Evolutionary conservation across 139 green algal genomes (phyloP).

Genomic region (Chlorella sp.): DNA sequence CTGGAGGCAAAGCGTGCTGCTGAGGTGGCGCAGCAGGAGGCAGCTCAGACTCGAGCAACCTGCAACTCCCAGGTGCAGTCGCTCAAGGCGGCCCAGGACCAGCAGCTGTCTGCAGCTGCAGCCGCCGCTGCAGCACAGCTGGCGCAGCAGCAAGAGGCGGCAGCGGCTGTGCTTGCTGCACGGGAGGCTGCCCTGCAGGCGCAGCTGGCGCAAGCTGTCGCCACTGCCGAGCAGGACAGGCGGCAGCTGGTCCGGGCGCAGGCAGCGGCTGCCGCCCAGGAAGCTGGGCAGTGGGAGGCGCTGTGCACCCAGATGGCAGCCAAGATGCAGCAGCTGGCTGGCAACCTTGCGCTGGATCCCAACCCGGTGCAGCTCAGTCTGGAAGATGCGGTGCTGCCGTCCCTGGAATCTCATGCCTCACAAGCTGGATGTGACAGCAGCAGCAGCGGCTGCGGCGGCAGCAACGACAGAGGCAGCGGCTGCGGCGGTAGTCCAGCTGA

Average conservation of each 20-base stretch:
- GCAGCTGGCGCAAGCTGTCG: not conserved
- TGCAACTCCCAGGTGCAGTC: not conserved
- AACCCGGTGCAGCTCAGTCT: not conserved
- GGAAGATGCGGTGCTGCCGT: not conserved
- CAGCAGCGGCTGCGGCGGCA: not conserved
- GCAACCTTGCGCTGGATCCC: not conserved
- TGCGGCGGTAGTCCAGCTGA: not conserved
- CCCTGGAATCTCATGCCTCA: not conserved
- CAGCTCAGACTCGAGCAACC: not conserved
- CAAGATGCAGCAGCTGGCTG: not conserved
- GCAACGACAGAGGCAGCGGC: not conserved
- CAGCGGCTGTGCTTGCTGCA: not conserved
- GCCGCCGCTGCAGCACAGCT: not conserved
- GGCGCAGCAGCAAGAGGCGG: slow-evolving; percentile 2
- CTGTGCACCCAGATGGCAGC: not conserved
- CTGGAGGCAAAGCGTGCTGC: not conserved
- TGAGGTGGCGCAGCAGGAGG: not conserved
- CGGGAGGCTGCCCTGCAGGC: slow-evolving; percentile 2
- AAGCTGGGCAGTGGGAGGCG: not conserved
- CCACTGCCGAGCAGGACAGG: not conserved
- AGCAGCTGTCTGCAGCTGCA: not conserved
- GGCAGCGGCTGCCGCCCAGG: not conserved
- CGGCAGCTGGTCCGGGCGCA: not conserved
- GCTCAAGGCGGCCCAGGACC: not conserved
- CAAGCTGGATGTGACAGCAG: not conserved